Evolutionary conservation across 202 grass and related monocot species (phyloP), one percentile per base, ranked within the genome.

Genomic region (Bolboschoenoplectus hybrid): DNA sequence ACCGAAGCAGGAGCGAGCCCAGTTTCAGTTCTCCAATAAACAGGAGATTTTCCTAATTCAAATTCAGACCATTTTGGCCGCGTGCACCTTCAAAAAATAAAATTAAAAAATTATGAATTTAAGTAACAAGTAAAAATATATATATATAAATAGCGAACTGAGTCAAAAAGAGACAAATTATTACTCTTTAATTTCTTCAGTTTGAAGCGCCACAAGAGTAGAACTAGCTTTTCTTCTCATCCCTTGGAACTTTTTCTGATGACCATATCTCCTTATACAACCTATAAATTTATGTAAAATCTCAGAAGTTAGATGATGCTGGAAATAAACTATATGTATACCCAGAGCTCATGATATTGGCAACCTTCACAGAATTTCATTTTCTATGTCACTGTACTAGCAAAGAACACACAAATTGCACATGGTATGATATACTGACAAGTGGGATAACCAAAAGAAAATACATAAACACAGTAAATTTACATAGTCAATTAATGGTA

Each of bases 1-100:
- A 94, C 93, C 36, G 91, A 75, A 34, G 93, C 82, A 9, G 93
- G 93, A 90, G 91, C 84, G n/a, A 94, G 91, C 73, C 96, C 93
- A 51, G 61, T 98, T 82, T 1, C 61, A 19, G 96, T 98, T 87
- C 93, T 98, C 96, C 96, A 98, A 88, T 74, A 98, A 67, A 98
- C 86, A 56, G 96, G 90, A 60, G 87, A 89, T 75, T 71, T 88
- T 79, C 96, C 96, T 60, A 98, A 87, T 87, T 98, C 96, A 85
- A 95, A 98, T 63, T 94, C 91, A 40, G 91, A 70, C 90, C 96
- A 95, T 35, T 87, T 89, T 32, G 96, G 96, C 74, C 91, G 93
- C 36, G 16, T 40, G 58, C 81, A 70, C 86, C 95, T 98, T 82
- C 40, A 85, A 84, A 34, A 75, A 74, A 85, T 76, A 8, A 36